Conservation (phyloP, 345 rosid species). For the Turnera subulata region DNA sequence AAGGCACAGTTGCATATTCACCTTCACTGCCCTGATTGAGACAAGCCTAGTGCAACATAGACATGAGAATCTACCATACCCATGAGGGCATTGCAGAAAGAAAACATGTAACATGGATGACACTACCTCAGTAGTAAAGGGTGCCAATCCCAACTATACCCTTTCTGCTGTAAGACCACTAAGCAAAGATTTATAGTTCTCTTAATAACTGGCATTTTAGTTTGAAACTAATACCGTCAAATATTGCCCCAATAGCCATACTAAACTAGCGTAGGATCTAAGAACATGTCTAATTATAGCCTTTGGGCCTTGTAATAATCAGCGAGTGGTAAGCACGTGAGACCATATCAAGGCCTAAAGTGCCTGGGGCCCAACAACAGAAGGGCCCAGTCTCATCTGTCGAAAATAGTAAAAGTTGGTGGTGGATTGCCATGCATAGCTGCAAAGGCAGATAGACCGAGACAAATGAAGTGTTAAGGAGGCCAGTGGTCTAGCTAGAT, state of each 20-base stretch:
- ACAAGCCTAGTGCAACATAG: neutral
- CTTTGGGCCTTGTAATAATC: neutral
- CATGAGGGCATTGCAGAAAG: neutral
- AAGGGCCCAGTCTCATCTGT: slow-evolving; percentile 5
- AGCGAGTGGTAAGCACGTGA: neutral
- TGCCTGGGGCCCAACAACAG: neutral
- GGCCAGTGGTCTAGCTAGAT: slow-evolving; percentile 6
- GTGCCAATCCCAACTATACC: too few relatives aligned
- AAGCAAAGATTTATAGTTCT: neutral
- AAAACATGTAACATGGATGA: neutral
- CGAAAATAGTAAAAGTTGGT: neutral
- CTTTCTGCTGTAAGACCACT: too few relatives aligned
- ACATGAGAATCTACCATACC: neutral
- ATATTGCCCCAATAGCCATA: neutral
- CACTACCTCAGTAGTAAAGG: neutral
- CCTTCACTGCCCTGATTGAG: neutral
- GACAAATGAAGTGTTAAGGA: slow-evolving; percentile 6
- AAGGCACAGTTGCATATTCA: neutral
- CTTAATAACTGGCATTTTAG: too few relatives aligned
- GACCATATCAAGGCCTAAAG: neutral
- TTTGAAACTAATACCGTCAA: neutral
- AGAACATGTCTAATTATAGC: neutral
- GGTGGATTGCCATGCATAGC: slow-evolving; percentile 4
- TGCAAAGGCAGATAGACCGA: slow-evolving; percentile 8
- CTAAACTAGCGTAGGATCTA: neutral